These are phyloP conservation scores for Axilococcus clingmanii DNA, from an alignment of 139 green algal species.

Conservation along the genomic window DNA sequence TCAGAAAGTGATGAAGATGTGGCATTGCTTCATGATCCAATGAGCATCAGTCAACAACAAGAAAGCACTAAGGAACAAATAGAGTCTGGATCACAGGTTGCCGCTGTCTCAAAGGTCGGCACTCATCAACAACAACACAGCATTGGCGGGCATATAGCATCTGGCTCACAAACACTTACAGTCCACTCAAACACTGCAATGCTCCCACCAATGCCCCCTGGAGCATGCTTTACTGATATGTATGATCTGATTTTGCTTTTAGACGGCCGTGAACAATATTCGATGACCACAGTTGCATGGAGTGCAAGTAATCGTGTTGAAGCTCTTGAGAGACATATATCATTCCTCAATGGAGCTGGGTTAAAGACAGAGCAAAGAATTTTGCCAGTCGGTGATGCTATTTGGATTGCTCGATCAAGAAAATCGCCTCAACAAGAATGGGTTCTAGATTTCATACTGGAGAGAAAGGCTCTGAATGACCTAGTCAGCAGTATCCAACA, in stretches of 20 bases:
- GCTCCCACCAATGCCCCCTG: slow-evolving; percentile 42
- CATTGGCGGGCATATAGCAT: neutral
- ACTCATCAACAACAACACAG: no score
- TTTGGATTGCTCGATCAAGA: slow-evolving; percentile 46
- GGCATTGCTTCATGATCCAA: neutral
- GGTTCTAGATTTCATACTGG: slow-evolving; percentile 63
- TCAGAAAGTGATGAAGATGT: slow-evolving; percentile 4
- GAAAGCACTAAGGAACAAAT: no score
- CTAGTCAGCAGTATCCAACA: slow-evolving; percentile 43
- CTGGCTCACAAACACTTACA: neutral
- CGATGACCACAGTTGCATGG: neutral
- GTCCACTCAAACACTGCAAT: neutral
- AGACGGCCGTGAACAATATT: slow-evolving; percentile 50
- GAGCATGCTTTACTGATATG: slow-evolving; percentile 23
- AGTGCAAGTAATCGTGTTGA: neutral
- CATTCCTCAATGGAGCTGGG: slow-evolving; percentile 7
- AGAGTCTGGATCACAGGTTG: no score
- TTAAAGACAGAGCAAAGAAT: slow-evolving; percentile 24
- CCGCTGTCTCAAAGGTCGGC: no score
- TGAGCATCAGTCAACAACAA: no score
- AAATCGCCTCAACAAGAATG: slow-evolving; percentile 19
- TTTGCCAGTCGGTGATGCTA: slow-evolving; percentile 36
- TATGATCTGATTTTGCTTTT: slow-evolving; percentile 57
- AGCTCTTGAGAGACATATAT: slow-evolving; percentile 7
- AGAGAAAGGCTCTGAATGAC: slow-evolving; percentile 64